phyloP scores from a whole-genome alignment of 495 filamentous ascomycete genomes.

The Penicillium ochrochloron region DNA sequence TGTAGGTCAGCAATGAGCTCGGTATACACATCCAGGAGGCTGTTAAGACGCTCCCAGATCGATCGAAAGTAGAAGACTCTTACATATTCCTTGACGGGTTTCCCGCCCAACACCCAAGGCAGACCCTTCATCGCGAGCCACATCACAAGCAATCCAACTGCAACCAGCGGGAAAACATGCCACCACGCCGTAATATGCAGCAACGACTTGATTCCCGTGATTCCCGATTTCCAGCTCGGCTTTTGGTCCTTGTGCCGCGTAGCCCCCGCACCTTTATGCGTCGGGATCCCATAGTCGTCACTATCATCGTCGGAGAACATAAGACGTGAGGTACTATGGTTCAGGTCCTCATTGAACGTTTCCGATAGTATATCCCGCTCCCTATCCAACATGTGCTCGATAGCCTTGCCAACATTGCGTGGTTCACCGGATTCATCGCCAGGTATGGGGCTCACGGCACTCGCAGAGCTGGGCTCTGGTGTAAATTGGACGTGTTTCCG shows the following conservation, averaged over 20 bases:
- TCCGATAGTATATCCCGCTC: conserved; percentile 21
- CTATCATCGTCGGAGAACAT: conserved; percentile 26
- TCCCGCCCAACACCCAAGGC: conserved; percentile 9
- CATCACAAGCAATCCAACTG: conserved; percentile 24
- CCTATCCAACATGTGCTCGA: conserved; percentile 24
- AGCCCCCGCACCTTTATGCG: conserved; percentile 17
- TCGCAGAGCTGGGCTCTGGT: neutral
- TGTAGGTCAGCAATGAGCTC: neutral
- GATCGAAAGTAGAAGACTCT: neutral
- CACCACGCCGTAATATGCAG: conserved; percentile 26
- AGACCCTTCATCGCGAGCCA: conserved; percentile 28
- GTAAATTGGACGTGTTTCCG: conserved; percentile 1
- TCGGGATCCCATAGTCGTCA: conserved; percentile 31
- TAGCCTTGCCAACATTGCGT: conserved; percentile 24
- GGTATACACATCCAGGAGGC: neutral
- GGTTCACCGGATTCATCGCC: conserved; percentile 20
- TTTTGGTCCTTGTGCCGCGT: neutral
- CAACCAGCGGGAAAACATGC: conserved; percentile 23
- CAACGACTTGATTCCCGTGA: conserved; percentile 13
- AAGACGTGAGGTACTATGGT: conserved; percentile 24
- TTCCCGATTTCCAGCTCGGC: conserved; percentile 14
- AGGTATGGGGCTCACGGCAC: neutral
- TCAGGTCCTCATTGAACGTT: conserved; percentile 31
- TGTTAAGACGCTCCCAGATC: neutral
- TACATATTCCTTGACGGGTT: conserved; percentile 25